Conservation (phyloP, 257 asterid species). For the Rubia yunnanensis region DNA sequence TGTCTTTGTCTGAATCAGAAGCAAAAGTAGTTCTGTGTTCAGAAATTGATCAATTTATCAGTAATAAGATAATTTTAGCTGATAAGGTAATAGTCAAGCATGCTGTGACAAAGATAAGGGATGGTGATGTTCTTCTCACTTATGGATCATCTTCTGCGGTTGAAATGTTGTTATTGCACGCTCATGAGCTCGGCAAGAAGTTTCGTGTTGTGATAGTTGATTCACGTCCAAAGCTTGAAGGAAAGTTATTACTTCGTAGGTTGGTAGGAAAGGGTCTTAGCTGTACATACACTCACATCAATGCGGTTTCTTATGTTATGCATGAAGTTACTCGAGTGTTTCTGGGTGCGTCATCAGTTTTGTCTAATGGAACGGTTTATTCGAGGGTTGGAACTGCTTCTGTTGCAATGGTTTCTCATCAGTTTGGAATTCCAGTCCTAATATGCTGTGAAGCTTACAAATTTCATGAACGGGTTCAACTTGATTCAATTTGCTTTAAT, state of each 20-base stretch:
- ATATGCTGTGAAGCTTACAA: constrained; percentile 90
- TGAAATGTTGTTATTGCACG: constrained; percentile 67
- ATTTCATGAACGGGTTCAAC: constrained; percentile 91
- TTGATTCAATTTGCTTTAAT: constrained; percentile 85
- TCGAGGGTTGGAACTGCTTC: constrained; percentile 93
- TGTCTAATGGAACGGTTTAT: constrained; percentile 83
- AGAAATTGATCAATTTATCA: constrained; percentile 55
- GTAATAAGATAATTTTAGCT: constrained; percentile 66
- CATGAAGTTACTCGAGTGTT: constrained; percentile 72
- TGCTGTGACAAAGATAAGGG: constrained; percentile 76
- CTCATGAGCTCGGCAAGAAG: constrained; percentile 75
- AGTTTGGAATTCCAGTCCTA: constrained; percentile 66
- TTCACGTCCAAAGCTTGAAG: constrained; percentile 90
- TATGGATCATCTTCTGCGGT: constrained; percentile 75
- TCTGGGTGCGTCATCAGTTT: constrained; percentile 79
- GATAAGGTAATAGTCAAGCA: constrained; percentile 76
- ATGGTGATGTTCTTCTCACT: constrained; percentile 88
- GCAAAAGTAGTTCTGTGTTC: constrained; percentile 59
- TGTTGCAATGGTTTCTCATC: constrained; percentile 93
- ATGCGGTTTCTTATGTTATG: constrained; percentile 80
- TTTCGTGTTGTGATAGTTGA: constrained; percentile 79
- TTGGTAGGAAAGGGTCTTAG: constrained; percentile 68
- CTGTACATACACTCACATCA: constrained; percentile 77
- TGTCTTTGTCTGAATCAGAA: constrained; percentile 65
- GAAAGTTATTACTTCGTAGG: constrained; percentile 67